These are phyloP conservation scores for Plasmopara viticola DNA, from an alignment of 352 stramenopile species.

Conservation along the genomic window DNA sequence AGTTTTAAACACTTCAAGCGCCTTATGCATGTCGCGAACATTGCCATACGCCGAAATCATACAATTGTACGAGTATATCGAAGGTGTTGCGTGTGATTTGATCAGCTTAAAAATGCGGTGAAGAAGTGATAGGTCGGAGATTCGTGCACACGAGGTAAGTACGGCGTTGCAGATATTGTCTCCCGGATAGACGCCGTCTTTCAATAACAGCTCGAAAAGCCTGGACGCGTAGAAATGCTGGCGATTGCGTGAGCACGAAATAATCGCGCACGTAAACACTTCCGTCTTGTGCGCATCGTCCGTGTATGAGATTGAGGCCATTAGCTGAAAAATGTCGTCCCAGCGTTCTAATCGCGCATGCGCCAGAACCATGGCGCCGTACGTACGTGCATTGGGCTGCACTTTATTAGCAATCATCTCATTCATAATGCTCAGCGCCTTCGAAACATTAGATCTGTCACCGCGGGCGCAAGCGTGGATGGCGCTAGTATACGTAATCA, in stretches of 20 bases:
- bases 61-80: conserved; percentile 75
- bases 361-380: conserved; percentile 60
- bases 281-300: conserved; percentile 50
- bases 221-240: conserved; percentile 53
- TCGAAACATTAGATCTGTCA: conserved; percentile 34
- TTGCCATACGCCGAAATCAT: conserved; percentile 83
- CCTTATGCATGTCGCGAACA: conserved; percentile 50
- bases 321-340: conserved; percentile 61
- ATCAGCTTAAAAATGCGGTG: conserved; percentile 59
- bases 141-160: conserved; percentile 61
- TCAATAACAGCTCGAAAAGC: conserved; percentile 58
- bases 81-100: conserved; percentile 45
- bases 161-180: conserved; percentile 71
- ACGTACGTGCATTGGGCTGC: conserved; percentile 65
- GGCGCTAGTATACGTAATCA: conserved; percentile 72
- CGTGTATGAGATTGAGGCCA: conserved; percentile 52
- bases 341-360: conserved; percentile 61
- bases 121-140: conserved; percentile 49
- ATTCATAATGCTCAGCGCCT: conserved; percentile 62
- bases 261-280: conserved; percentile 69
- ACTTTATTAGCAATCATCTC: conserved; percentile 63
- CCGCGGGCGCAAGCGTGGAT: conserved; percentile 76
- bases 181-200: conserved; percentile 58
- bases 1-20: conserved; percentile 43
- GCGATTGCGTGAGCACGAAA: conserved; percentile 65